Percentiles rank a stretch among this genome's conserved stretches.
Conservation (phyloP, 2,329 filamentous ascomycete genomes). For the Macrophomina phaseolina region DNA sequence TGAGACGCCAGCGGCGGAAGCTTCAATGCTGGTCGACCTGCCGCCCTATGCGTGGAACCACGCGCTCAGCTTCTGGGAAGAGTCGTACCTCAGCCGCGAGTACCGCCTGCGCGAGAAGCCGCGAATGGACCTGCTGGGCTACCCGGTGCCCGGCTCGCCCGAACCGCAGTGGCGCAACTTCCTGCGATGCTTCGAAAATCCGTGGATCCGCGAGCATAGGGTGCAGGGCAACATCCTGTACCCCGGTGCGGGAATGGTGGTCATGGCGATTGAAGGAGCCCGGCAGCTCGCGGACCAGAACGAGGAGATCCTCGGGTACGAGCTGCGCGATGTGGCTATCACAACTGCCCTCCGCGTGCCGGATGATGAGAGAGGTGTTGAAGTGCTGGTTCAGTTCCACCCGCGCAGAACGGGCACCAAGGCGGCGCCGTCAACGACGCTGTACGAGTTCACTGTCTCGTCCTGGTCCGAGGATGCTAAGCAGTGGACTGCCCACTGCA, state of each 20-base stretch:
- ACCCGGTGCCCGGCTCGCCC: constrained; percentile 35
- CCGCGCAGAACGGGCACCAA: constrained; percentile 10
- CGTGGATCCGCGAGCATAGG: constrained; percentile 35
- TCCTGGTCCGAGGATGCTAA: constrained; percentile 4
- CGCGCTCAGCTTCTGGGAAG: constrained; percentile 31
- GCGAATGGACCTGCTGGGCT: constrained; percentile 34
- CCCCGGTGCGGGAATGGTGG: constrained; percentile 39
- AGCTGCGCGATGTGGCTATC: constrained; percentile 18
- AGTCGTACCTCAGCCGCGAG: constrained; percentile 28
- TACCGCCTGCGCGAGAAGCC: neutral
- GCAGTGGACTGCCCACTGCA: constrained; percentile 13
- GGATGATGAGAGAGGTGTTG: constrained; percentile 18
- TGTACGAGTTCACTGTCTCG: constrained; percentile 15
- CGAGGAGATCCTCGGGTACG: constrained; percentile 21
- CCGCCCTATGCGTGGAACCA: constrained; percentile 39
- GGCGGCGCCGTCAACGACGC: neutral
- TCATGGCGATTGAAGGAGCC: constrained; percentile 40
- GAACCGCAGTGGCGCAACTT: constrained; percentile 32
- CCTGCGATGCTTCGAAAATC: constrained; percentile 32
- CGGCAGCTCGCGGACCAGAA: constrained; percentile 19
- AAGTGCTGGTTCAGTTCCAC: constrained; percentile 20
- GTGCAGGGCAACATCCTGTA: constrained; percentile 38
- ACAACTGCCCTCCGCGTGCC: constrained; percentile 23
- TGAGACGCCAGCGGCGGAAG: constrained; percentile 13
- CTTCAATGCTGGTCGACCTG: constrained; percentile 29